phyloP scores from a whole-genome alignment of 345 rosid species.

The Raphanus raphanistrum region DNA sequence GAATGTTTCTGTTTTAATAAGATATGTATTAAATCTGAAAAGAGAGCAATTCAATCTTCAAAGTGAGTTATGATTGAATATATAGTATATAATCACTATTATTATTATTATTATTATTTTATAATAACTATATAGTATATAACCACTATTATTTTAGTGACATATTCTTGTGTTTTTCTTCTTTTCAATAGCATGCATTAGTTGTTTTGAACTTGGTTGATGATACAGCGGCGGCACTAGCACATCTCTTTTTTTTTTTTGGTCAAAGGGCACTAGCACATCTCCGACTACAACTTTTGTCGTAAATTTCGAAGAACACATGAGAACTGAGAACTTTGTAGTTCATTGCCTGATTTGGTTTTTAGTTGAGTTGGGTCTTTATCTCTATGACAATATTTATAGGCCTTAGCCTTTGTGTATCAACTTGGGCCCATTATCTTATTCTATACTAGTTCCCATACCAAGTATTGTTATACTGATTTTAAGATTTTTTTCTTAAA shows the following conservation, averaged over 20 bases:
- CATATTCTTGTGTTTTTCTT: background rate
- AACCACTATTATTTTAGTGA: no score
- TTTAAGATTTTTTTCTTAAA: no score
- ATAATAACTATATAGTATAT: no score
- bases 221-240: background rate
- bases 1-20: no score
- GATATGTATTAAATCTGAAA: background rate
- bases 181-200: background rate
- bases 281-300: background rate
- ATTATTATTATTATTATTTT: no score
- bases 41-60: no score
- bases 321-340: background rate
- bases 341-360: background rate
- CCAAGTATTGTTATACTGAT: no score
- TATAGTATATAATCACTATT: no score
- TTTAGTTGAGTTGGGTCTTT: background rate
- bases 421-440: background rate
- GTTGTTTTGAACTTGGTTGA: background rate
- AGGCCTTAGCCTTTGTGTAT: slow-evolving; percentile 1
- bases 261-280: background rate
- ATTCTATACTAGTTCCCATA: background rate
- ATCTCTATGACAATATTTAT: background rate
- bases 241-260: no score
- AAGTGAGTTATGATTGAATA: no score
- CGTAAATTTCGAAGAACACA: background rate